A percentile compares a stretch with the other conserved stretches of the same genome.
phyloP scores from a whole-genome alignment of 2,329 filamentous ascomycete species.

The Xylaria sp. region DNA sequence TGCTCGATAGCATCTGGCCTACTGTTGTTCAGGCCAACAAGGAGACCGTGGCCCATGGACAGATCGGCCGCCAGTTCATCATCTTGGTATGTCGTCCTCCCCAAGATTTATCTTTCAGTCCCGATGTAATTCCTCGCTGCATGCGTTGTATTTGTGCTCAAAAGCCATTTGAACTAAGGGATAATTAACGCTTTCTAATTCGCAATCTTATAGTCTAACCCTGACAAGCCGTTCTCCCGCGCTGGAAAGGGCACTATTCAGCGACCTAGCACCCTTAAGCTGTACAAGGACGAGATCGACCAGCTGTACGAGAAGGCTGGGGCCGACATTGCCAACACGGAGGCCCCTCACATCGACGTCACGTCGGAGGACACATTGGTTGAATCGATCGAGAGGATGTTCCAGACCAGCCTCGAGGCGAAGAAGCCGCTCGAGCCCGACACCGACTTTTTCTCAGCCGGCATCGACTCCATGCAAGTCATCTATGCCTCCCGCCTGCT shows the following conservation, averaged over 20 bases:
- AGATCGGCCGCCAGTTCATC: conserved; percentile 46
- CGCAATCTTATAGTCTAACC: conserved; percentile 36
- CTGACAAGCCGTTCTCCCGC: conserved; percentile 46
- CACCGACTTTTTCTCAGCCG: conserved; percentile 44
- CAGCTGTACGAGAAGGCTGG: conserved; percentile 40
- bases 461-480: conserved; percentile 47
- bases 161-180: too few relatives aligned
- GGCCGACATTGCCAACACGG: conserved; percentile 14
- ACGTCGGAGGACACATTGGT: conserved; percentile 34
- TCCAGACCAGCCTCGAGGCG: conserved; percentile 32
- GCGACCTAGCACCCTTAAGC: conserved; percentile 41
- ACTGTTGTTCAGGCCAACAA: conserved; percentile 46
- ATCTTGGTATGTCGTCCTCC: conserved; percentile 1
- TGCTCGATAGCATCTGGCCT: conserved; percentile 50
- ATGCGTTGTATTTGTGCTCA: too few relatives aligned
- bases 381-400: conserved; percentile 37
- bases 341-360: conserved; percentile 35
- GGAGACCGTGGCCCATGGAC: conserved; percentile 49
- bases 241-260: conserved; percentile 52
- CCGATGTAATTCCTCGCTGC: too few relatives aligned
- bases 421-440: conserved; percentile 35
- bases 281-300: conserved; percentile 49
- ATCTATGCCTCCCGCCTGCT: conserved; percentile 43
- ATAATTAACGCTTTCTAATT: background rate
- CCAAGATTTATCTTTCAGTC: background rate